A percentile compares a stretch with the other conserved stretches of the same genome.
These are phyloP conservation scores for Chaetomium tenue DNA, from an alignment of 495 filamentous ascomycete species.

Conservation along the genomic window DNA sequence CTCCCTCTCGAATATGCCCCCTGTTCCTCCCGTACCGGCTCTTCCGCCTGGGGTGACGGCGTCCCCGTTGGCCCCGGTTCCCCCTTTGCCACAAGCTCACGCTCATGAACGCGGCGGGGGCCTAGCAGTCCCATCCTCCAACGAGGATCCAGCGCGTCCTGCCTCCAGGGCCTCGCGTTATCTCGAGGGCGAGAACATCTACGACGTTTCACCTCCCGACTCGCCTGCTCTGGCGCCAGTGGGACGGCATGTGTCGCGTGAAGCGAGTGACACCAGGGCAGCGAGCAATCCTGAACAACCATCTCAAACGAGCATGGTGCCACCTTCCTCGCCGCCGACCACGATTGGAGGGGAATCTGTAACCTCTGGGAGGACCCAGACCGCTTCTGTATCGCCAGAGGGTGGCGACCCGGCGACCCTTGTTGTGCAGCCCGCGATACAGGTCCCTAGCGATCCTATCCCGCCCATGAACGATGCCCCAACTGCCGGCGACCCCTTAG, in stretches of 20 bases:
- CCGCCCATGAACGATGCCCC: conserved; percentile 12
- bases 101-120: conserved; percentile 24
- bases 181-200: conserved; percentile 47
- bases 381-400: conserved; percentile 14
- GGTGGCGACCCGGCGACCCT: conserved; percentile 23
- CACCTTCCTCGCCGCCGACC: neutral
- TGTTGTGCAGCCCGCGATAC: conserved; percentile 32
- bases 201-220: conserved; percentile 56
- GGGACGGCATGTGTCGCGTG: conserved; percentile 20
- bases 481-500: conserved; percentile 21
- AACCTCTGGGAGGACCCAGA: conserved; percentile 18
- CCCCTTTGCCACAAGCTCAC: conserved; percentile 13
- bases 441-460: conserved; percentile 23
- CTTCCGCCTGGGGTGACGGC: conserved; percentile 9
- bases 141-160: conserved; percentile 20
- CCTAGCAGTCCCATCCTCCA: conserved; percentile 13
- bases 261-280: conserved; percentile 24
- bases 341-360: conserved; percentile 8
- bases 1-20: conserved; percentile 23
- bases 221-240: conserved; percentile 36
- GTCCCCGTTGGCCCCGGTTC: conserved; percentile 12
- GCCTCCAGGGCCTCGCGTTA: conserved; percentile 29
- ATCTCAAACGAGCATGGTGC: conserved; percentile 5
- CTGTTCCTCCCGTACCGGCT: conserved; percentile 28
- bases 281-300: conserved; percentile 22